These are phyloP conservation scores for Solanum sitiens DNA, from an alignment of 257 asterid species.

Conservation along the genomic window DNA sequence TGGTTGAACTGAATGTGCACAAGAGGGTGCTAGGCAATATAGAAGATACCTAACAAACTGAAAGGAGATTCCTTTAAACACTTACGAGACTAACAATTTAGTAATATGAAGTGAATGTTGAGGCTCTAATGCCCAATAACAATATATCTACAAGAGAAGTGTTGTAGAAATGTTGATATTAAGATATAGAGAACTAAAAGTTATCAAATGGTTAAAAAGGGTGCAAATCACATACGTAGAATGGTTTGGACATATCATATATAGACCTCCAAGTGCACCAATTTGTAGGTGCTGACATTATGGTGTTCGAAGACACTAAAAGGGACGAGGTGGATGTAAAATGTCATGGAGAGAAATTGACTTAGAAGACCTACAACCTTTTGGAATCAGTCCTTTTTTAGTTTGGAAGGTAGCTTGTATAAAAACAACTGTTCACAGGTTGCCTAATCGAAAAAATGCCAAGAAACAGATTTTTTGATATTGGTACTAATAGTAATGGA, in stretches of 20 bases:
- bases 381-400: neutral
- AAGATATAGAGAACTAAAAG: neutral
- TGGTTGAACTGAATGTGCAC: neutral
- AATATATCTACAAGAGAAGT: neutral
- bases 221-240: neutral
- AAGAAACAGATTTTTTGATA: neutral
- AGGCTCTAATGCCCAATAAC: neutral
- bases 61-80: neutral
- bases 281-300: neutral
- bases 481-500: neutral
- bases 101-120: neutral
- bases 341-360: neutral
- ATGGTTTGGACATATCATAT: neutral
- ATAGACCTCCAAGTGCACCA: neutral
- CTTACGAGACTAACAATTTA: neutral
- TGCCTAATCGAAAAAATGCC: neutral
- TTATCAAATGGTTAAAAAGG: neutral
- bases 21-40: neutral
- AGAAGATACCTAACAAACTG: neutral
- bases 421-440: neutral
- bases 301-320: neutral
- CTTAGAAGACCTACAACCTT: neutral
- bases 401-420: neutral
- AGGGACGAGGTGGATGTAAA: neutral
- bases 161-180: neutral